Conservation (phyloP, 2,329 filamentous ascomycete species). For the Paecilomyces niveus region DNA sequence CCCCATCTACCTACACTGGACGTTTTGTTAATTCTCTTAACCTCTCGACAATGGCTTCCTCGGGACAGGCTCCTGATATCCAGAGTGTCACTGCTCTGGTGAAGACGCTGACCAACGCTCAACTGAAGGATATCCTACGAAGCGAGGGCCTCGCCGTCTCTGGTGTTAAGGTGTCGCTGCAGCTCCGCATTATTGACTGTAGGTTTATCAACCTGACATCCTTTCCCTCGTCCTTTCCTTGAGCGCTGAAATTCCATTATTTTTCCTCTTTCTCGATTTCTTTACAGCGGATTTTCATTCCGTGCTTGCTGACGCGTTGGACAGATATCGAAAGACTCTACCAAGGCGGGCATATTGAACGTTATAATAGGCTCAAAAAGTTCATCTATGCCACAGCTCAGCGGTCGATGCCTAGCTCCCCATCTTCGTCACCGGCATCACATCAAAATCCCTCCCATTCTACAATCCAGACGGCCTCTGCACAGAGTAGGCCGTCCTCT, state of each 20-base stretch:
- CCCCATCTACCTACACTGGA: background rate
- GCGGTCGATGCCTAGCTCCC: slow-evolving; percentile 19
- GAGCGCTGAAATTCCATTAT: slow-evolving; percentile 51
- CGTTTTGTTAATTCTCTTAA: background rate
- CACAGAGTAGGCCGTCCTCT: slow-evolving; percentile 19
- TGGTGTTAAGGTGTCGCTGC: slow-evolving; percentile 78
- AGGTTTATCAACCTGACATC: slow-evolving; percentile 35
- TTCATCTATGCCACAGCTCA: slow-evolving; percentile 24
- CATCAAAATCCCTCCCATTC: slow-evolving; percentile 19
- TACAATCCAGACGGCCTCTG: slow-evolving; percentile 14
- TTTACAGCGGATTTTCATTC: background rate
- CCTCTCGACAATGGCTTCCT: slow-evolving; percentile 27
- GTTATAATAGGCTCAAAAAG: slow-evolving; percentile 25
- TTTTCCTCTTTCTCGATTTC: slow-evolving; percentile 1
- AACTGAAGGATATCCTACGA: slow-evolving; percentile 70
- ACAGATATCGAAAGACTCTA: slow-evolving; percentile 21
- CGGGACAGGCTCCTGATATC: slow-evolving; percentile 34
- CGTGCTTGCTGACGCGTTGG: background rate
- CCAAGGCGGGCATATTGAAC: slow-evolving; percentile 15
- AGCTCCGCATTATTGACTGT: slow-evolving; percentile 72
- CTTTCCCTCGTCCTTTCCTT: slow-evolving; percentile 3
- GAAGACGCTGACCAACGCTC: slow-evolving; percentile 53
- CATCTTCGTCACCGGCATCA: slow-evolving; percentile 14
- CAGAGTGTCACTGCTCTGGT: slow-evolving; percentile 37
- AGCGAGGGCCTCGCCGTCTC: slow-evolving; percentile 67